A percentile compares a stretch with the other conserved stretches of the same genome.
Conservation (phyloP, 129 eudicot genomes). For the Chrysanthemum seticuspe region DNA sequence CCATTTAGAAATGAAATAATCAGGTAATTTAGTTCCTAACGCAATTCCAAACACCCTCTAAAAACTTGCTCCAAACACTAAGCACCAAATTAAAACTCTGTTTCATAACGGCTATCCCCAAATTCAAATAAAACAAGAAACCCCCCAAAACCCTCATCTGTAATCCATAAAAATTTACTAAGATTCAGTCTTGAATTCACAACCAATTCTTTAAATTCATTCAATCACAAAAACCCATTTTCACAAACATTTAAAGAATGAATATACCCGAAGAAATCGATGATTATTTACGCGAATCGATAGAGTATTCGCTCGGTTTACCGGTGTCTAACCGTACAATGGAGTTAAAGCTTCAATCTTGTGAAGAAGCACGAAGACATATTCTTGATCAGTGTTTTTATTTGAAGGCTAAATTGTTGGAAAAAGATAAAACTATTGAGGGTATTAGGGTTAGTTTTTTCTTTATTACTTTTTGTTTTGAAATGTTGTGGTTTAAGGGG, state of each 20-base stretch:
- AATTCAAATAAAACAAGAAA: background rate
- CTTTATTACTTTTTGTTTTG: background rate
- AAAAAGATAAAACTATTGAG: slow-evolving; percentile 56
- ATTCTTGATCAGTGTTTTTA: slow-evolving; percentile 51
- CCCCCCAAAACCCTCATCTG: background rate
- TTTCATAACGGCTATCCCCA: background rate
- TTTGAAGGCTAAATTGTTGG: slow-evolving; percentile 49
- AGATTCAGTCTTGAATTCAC: background rate
- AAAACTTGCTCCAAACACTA: background rate
- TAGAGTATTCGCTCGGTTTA: slow-evolving; percentile 63
- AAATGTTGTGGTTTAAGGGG: background rate
- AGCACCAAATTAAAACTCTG: background rate
- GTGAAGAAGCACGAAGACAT: slow-evolving; percentile 40
- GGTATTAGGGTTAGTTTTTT: slow-evolving; percentile 54
- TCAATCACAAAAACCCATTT: background rate
- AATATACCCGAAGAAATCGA: slow-evolving; percentile 70
- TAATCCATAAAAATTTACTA: background rate
- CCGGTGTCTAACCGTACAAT: slow-evolving; percentile 52
- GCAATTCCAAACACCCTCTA: too few relatives aligned
- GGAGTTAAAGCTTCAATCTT: slow-evolving; percentile 54
- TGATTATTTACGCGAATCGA: slow-evolving; percentile 68
- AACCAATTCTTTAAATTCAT: background rate
- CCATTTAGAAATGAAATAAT: too few relatives aligned
- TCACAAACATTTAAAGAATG: slow-evolving; percentile 31
- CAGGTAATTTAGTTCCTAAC: too few relatives aligned